phyloP scores from a whole-genome alignment of 768 basidiomycete genomes.

The Tephrocybe sp. region DNA sequence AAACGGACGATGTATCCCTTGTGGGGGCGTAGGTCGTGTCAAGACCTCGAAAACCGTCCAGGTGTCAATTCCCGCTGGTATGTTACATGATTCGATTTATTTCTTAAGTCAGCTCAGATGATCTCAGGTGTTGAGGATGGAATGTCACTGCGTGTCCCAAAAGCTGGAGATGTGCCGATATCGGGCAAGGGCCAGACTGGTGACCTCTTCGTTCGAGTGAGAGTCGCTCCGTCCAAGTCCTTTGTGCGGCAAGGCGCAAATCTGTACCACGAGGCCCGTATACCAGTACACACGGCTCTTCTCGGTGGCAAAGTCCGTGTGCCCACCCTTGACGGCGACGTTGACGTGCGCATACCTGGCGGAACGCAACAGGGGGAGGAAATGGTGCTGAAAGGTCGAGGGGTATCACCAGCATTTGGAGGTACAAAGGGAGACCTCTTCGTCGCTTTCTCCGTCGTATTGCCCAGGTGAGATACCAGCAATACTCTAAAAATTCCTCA shows the following conservation, averaged over 20 bases:
- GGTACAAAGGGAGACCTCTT: slow-evolving; percentile 80
- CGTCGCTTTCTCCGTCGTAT: slow-evolving; percentile 81
- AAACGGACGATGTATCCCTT: slow-evolving; percentile 73
- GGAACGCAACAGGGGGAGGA: slow-evolving; percentile 98
- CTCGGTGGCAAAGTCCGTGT: slow-evolving; percentile 93
- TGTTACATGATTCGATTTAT: slow-evolving; percentile 27
- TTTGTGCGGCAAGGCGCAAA: slow-evolving; percentile 93
- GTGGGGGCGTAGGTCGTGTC: slow-evolving; percentile 87
- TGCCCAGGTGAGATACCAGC: slow-evolving; percentile 73
- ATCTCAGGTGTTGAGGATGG: slow-evolving; percentile 88
- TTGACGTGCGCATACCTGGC: slow-evolving; percentile 87
- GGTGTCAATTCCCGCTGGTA: slow-evolving; percentile 85
- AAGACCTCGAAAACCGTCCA: slow-evolving; percentile 74
- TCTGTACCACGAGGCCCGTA: slow-evolving; percentile 84
- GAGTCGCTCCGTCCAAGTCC: slow-evolving; percentile 77
- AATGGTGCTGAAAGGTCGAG: slow-evolving; percentile 89
- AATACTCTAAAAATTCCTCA: slow-evolving; percentile 6
- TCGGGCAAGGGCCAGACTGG: slow-evolving; percentile 77
- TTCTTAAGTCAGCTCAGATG: slow-evolving; percentile 7
- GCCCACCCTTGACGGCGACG: slow-evolving; percentile 93
- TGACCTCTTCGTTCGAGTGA: slow-evolving; percentile 85
- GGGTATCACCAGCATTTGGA: slow-evolving; percentile 63
- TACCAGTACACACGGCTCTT: slow-evolving; percentile 89
- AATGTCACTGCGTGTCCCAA: slow-evolving; percentile 82
- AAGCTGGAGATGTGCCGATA: slow-evolving; percentile 82